phyloP scores from a whole-genome alignment of 805 yeast genomes.

The Candida nanaspora region DNA sequence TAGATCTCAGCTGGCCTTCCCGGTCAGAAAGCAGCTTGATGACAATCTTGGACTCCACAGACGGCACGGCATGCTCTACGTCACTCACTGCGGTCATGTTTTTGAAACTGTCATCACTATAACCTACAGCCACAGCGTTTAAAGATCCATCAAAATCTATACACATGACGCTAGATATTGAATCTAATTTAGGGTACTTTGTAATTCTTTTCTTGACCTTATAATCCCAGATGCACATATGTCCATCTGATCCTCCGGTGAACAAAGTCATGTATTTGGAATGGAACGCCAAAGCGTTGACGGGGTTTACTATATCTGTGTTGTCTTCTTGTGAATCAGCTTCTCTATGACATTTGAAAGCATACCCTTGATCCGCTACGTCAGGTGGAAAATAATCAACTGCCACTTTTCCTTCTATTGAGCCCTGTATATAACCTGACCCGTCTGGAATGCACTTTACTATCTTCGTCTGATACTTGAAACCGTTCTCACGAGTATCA shows the following conservation, averaged over 20 bases:
- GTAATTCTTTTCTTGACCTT: conserved; percentile 20
- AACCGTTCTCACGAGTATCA: conserved; percentile 52
- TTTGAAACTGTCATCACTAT: conserved; percentile 37
- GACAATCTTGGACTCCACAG: conserved; percentile 10
- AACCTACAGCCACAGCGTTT: conserved; percentile 27
- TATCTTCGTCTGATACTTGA: conserved; percentile 57
- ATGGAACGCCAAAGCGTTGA: conserved; percentile 42
- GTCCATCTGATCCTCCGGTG: conserved; percentile 27
- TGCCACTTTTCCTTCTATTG: conserved; percentile 79
- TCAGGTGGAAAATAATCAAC: conserved; percentile 53
- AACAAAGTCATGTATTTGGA: conserved; percentile 34
- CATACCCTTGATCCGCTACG: conserved; percentile 43
- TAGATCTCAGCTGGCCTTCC: not conserved
- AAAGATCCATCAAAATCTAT: not conserved
- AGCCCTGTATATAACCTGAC: conserved; percentile 57
- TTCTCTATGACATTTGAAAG: conserved; percentile 75
- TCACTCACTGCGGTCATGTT: conserved; percentile 17
- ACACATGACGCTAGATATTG: not conserved
- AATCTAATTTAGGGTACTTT: conserved; percentile 27
- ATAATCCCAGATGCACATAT: conserved; percentile 26
- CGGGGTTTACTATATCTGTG: conserved; percentile 28
- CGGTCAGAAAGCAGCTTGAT: conserved; percentile 1
- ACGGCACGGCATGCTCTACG: conserved; percentile 10
- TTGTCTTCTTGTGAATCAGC: conserved; percentile 25
- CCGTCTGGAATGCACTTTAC: conserved; percentile 47